Evolutionary conservation across 352 stramenopile species (phyloP).

Genomic region (Phytophthora brassicae): DNA sequence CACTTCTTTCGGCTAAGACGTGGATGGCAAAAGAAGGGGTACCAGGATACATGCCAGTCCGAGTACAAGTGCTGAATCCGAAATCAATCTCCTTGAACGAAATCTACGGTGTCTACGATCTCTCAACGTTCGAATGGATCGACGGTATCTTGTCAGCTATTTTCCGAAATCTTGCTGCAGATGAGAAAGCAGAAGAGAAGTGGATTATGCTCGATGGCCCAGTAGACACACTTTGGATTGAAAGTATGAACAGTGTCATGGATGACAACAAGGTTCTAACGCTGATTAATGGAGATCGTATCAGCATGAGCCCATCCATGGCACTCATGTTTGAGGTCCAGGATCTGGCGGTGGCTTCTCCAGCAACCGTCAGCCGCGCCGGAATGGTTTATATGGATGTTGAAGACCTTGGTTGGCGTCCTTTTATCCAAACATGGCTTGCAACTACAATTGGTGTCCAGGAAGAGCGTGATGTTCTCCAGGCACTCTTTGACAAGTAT

Average conservation of each 20-base stretch:
- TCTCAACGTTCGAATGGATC: slow-evolving; percentile 87
- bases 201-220: slow-evolving; percentile 90
- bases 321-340: slow-evolving; percentile 95
- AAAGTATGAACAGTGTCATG: slow-evolving; percentile 91
- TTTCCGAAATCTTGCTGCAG: slow-evolving; percentile 73
- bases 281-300: slow-evolving; percentile 86
- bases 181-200: slow-evolving; percentile 81
- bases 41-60: slow-evolving; percentile 79
- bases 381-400: slow-evolving; percentile 95
- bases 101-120: slow-evolving; percentile 91
- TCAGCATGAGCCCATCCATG: slow-evolving; percentile 86
- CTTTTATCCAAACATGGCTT: slow-evolving; percentile 81
- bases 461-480: slow-evolving; percentile 74
- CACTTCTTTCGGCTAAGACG: slow-evolving; percentile 71
- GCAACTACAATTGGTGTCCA: slow-evolving; percentile 54
- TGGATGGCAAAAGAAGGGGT: slow-evolving; percentile 73
- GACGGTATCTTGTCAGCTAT: slow-evolving; percentile 85
- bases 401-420: slow-evolving; percentile 76
- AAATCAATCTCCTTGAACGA: slow-evolving; percentile 90
- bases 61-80: slow-evolving; percentile 85
- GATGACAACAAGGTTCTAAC: slow-evolving; percentile 89
- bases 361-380: slow-evolving; percentile 91
- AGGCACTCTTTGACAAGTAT: slow-evolving; percentile 81
- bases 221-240: slow-evolving; percentile 89
- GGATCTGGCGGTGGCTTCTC: slow-evolving; percentile 92